A percentile compares a stretch with the other conserved stretches of the same genome.
Conservation (phyloP, 257 asterid species). For the Perilla frutescens region DNA sequence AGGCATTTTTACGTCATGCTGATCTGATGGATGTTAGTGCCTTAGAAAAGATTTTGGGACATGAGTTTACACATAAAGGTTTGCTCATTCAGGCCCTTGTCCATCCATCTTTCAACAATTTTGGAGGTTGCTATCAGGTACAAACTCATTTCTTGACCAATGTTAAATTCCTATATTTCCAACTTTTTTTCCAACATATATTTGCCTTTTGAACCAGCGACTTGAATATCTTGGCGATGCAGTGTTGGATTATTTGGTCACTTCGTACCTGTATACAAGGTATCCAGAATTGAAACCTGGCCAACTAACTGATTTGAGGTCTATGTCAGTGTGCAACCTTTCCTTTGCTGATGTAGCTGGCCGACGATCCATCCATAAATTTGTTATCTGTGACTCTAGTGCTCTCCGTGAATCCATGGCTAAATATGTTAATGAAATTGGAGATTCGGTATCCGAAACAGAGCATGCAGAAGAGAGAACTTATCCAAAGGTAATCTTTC, state of each 20-base stretch:
- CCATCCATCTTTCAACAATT: conserved; percentile 87
- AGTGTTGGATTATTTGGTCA: conserved; percentile 91
- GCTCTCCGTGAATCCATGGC: conserved; percentile 67
- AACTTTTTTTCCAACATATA: conserved; percentile 24
- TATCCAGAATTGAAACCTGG: conserved; percentile 92
- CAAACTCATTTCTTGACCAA: conserved; percentile 13
- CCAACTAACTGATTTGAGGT: conserved; percentile 92
- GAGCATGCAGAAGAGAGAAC: conserved; percentile 59
- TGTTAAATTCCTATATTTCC: neutral
- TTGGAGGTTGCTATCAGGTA: conserved; percentile 98
- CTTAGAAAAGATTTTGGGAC: conserved; percentile 59
- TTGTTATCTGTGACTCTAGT: conserved; percentile 64
- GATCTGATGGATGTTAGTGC: conserved; percentile 53
- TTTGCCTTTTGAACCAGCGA: conserved; percentile 63
- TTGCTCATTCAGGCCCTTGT: conserved; percentile 92
- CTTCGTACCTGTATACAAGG: conserved; percentile 78
- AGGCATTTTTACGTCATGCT: conserved; percentile 60
- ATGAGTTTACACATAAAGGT: conserved; percentile 75
- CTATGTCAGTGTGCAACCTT: conserved; percentile 69
- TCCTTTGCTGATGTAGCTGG: conserved; percentile 84
- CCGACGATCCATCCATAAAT: conserved; percentile 60
- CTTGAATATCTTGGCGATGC: conserved; percentile 98
- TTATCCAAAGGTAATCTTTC: conserved; percentile 79
- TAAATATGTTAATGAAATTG: conserved; percentile 58
- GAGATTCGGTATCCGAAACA: conserved; percentile 43